Percentiles rank a stretch among this genome's conserved stretches.
Conservation (phyloP, 192 early-diverging fungal species). For the Backusella macrospora region DNA sequence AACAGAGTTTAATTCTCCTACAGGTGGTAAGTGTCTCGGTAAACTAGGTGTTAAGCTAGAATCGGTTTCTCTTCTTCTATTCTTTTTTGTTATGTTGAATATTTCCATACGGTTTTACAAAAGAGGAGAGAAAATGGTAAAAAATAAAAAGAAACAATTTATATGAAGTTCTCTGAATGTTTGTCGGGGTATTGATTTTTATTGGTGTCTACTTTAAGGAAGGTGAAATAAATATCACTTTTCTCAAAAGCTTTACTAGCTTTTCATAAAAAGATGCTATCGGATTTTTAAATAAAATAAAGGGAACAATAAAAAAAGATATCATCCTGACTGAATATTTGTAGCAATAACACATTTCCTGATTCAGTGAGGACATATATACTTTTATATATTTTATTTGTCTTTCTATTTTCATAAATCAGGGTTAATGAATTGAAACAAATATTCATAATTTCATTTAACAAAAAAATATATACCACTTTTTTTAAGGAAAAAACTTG, state of each 20-base stretch:
- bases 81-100: constrained; percentile 25
- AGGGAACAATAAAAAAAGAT: background rate
- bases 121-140: constrained; percentile 3
- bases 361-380: background rate
- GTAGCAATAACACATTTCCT: background rate
- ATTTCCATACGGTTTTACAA: constrained; percentile 24
- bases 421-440: constrained; percentile 5
- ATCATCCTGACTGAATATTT: background rate
- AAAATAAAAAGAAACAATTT: constrained; percentile 11
- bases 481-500: background rate
- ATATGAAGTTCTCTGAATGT: constrained; percentile 6
- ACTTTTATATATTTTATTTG: too few relatives aligned
- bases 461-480: background rate
- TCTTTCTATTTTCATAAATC: background rate
- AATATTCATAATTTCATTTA: background rate
- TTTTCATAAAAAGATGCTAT: background rate
- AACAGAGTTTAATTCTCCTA: constrained; percentile 5
- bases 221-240: constrained; percentile 9
- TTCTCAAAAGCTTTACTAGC: background rate
- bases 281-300: constrained; percentile 4
- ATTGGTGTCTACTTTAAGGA: background rate
- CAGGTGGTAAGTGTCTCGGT: background rate
- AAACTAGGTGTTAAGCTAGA: constrained; percentile 8
- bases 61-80: constrained; percentile 9
- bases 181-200: constrained; percentile 14